A percentile compares a stretch with the other conserved stretches of the same genome.
These are phyloP conservation scores for Talaromyces rugulosus DNA, from an alignment of 2,329 filamentous ascomycete species.

Conservation along the genomic window DNA sequence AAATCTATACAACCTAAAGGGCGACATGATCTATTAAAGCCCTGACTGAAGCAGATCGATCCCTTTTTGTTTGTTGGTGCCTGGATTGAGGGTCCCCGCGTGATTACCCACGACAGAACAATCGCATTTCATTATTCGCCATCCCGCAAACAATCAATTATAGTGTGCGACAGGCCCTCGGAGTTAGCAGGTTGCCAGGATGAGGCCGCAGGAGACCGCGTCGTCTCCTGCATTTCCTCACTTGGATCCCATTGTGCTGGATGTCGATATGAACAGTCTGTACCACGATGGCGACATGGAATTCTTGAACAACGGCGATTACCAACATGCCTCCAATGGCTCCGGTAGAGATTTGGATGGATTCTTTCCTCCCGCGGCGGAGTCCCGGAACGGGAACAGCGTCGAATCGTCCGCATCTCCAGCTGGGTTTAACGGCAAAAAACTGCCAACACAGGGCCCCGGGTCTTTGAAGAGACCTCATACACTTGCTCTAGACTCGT, in stretches of 20 bases:
- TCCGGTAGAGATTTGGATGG: constrained; percentile 41
- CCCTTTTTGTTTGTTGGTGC: constrained; percentile 1
- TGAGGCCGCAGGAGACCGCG: constrained; percentile 31
- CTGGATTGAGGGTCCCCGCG: not conserved
- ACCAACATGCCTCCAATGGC: constrained; percentile 32
- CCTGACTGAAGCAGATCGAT: not conserved
- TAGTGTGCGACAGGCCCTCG: not conserved
- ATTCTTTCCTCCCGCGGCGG: constrained; percentile 33
- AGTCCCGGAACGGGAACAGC: constrained; percentile 24
- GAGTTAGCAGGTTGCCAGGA: constrained; percentile 19
- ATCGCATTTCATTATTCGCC: not conserved
- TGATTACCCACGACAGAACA: not conserved
- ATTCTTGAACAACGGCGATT: constrained; percentile 36
- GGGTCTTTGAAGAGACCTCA: constrained; percentile 31
- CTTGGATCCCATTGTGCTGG: constrained; percentile 39
- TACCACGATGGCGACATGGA: constrained; percentile 41
- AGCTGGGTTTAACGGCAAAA: constrained; percentile 23
- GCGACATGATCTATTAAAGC: constrained; percentile 4
- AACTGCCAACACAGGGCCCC: constrained; percentile 25
- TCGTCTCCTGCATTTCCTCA: constrained; percentile 35
- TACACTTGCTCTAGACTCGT: constrained; percentile 33
- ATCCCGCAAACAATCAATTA: not conserved
- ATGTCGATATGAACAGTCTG: constrained; percentile 39
- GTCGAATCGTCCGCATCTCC: constrained; percentile 27
- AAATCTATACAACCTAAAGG: not conserved